These are phyloP conservation scores for Kwoniella newhampshirensis DNA, from an alignment of 768 basidiomycete genomes.

Conservation along the genomic window DNA sequence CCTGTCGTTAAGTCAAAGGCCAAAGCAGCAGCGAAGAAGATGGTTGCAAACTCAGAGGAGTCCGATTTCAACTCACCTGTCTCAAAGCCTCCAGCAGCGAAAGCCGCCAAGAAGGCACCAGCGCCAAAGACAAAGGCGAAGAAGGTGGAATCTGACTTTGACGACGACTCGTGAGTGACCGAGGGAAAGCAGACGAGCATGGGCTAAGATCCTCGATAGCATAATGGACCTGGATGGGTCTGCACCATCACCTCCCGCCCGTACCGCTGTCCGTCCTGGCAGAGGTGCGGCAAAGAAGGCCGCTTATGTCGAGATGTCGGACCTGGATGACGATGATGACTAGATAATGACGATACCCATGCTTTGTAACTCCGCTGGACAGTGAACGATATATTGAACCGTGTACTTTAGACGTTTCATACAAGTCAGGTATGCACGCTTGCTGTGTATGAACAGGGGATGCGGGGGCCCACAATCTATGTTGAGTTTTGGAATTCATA, in stretches of 20 bases:
- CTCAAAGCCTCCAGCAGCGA: slow-evolving; percentile 14
- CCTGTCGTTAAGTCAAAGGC: slow-evolving; percentile 35
- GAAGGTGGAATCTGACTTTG: slow-evolving; percentile 43
- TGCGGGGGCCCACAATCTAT: neutral
- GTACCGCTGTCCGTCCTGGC: slow-evolving; percentile 36
- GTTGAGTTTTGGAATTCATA: neutral
- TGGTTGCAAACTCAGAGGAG: slow-evolving; percentile 6
- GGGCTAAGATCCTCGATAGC: neutral
- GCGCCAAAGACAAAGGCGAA: slow-evolving; percentile 21
- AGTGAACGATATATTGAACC: too few species aligned
- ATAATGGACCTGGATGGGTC: slow-evolving; percentile 32
- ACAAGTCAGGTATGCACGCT: neutral
- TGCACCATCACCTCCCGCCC: slow-evolving; percentile 29
- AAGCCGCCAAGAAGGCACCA: slow-evolving; percentile 23
- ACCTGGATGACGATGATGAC: slow-evolving; percentile 37
- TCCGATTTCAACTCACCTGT: slow-evolving; percentile 8
- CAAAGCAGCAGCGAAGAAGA: slow-evolving; percentile 30
- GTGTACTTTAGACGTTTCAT: neutral
- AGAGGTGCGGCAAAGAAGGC: slow-evolving; percentile 41
- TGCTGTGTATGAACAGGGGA: neutral
- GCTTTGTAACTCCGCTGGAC: neutral
- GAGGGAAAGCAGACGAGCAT: neutral
- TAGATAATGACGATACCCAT: neutral
- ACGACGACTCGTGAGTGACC: slow-evolving; percentile 31
- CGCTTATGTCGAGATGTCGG: slow-evolving; percentile 44